phyloP scores from a whole-genome alignment of 1,139 yeast genomes.

The Pneumocystis jirovecii region DNA sequence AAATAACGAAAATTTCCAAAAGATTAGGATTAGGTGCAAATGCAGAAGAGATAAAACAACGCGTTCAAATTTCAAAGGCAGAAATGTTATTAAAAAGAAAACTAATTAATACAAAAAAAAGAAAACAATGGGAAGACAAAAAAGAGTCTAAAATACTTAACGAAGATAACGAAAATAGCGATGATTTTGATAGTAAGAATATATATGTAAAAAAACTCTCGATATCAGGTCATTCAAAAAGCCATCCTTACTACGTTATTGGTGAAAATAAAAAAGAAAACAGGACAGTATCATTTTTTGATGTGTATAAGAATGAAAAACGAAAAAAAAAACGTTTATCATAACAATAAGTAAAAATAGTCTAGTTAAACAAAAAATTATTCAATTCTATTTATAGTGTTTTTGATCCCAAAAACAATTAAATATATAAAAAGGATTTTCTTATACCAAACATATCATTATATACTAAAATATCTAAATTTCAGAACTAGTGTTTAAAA shows the following conservation, averaged over 20 bases:
- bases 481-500: neutral
- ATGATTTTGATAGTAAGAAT: neutral
- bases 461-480: too few species aligned
- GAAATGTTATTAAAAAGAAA: neutral
- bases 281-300: neutral
- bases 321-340: neutral
- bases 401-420: neutral
- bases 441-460: too few species aligned
- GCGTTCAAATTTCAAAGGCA: neutral
- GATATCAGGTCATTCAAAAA: neutral
- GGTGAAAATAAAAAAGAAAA: neutral
- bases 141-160: neutral
- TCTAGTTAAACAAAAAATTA: neutral
- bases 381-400: neutral
- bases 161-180: neutral
- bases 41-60: neutral
- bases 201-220: neutral
- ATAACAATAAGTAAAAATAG: neutral
- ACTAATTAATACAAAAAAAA: neutral
- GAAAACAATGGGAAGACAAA: neutral
- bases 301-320: neutral
- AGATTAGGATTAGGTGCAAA: neutral
- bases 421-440: too few species aligned
- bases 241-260: neutral
- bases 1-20: neutral